Percentiles rank a stretch among this genome's conserved stretches.
phyloP scores from a whole-genome alignment of 192 early-diverging fungal genomes.

The Mortierella claussenii region DNA sequence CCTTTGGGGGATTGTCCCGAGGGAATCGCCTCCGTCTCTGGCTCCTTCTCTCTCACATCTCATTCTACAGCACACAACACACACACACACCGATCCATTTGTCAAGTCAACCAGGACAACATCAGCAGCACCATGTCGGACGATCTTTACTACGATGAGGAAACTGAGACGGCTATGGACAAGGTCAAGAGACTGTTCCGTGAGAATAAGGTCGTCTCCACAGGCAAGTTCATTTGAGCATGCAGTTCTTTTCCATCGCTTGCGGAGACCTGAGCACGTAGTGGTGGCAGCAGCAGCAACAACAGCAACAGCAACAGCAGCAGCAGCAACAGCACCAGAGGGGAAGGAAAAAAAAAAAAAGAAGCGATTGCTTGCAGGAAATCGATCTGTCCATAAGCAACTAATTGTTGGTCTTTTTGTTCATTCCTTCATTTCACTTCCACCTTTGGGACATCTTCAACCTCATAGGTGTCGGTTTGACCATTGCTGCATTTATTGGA shows the following conservation, averaged over 20 bases:
- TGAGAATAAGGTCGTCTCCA: constrained; percentile 45
- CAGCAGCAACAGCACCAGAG: too few species aligned
- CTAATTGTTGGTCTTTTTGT: too few species aligned
- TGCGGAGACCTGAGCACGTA: too few species aligned
- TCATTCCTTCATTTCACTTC: too few species aligned
- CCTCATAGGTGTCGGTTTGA: constrained; percentile 49
- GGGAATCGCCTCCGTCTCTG: neutral
- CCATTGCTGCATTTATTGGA: constrained; percentile 49
- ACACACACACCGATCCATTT: too few species aligned
- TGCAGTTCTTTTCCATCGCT: too few species aligned
- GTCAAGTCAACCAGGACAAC: neutral
- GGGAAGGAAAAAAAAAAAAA: neutral
- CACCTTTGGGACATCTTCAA: too few species aligned
- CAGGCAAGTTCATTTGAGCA: constrained; percentile 48
- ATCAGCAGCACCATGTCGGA: constrained; percentile 23
- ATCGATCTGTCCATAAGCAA: too few species aligned
- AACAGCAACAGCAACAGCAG: too few species aligned
- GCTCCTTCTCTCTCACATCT: neutral
- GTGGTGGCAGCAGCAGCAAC: too few species aligned
- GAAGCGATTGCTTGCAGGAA: neutral
- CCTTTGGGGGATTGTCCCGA: too few species aligned
- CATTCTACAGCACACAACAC: too few species aligned
- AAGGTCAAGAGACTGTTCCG: constrained; percentile 47
- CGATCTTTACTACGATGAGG: constrained; percentile 44
- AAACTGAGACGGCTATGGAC: constrained; percentile 44